phyloP scores from a whole-genome alignment of 2,329 filamentous ascomycete genomes.

The Cladosporium sp. region DNA sequence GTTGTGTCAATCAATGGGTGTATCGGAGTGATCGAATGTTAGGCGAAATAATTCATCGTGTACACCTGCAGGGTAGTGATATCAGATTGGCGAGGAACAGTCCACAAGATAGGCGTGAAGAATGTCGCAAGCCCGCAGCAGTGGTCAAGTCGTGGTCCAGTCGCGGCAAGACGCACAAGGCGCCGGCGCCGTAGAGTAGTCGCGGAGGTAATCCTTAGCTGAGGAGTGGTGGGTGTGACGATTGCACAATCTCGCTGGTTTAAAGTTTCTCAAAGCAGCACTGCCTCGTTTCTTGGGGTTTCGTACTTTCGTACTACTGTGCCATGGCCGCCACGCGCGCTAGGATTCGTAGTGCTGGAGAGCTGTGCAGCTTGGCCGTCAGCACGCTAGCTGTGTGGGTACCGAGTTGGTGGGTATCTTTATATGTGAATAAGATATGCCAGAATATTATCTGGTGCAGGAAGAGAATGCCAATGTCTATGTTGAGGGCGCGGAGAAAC shows the following conservation, averaged over 20 bases:
- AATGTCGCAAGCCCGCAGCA: not conserved
- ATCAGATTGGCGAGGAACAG: not conserved
- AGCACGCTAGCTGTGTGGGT: not conserved
- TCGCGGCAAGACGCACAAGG: not conserved
- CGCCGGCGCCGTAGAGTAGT: conserved; percentile 2
- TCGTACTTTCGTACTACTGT: conserved; percentile 7
- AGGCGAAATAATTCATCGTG: conserved; percentile 12
- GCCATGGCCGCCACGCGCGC: conserved; percentile 11
- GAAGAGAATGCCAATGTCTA: not conserved
- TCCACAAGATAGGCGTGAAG: not conserved
- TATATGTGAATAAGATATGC: not conserved
- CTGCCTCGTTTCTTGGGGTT: conserved; percentile 17
- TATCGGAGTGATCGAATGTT: not conserved
- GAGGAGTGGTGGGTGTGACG: not conserved
- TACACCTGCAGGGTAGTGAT: not conserved
- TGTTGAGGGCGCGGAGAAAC: not conserved
- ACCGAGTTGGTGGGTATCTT: not conserved
- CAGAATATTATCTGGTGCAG: not conserved
- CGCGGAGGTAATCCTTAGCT: conserved; percentile 1
- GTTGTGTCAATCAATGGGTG: not conserved
- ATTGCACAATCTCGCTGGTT: not conserved
- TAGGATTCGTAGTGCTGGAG: conserved; percentile 2
- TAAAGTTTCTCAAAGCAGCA: conserved; percentile 11
- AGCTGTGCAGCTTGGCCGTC: not conserved
- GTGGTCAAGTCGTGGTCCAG: not conserved